Percentiles rank a stretch among this genome's conserved stretches.
These are phyloP conservation scores for Ogataea trehalophila DNA, from an alignment of 805 yeast species.

Conservation along the genomic window DNA sequence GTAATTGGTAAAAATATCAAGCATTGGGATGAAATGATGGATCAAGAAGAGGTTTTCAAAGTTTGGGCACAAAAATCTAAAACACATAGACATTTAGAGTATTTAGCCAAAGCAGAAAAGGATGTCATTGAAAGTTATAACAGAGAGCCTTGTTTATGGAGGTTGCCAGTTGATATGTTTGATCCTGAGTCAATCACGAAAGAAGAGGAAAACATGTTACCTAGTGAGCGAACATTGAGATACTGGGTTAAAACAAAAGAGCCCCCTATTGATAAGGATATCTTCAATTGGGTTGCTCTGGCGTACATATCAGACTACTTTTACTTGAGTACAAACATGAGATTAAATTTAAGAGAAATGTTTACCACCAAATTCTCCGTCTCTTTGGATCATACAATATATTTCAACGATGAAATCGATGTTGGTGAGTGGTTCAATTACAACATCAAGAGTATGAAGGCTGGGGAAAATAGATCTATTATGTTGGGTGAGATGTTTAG, in stretches of 20 bases:
- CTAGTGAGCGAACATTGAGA: slow-evolving; percentile 25
- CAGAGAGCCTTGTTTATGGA: slow-evolving; percentile 32
- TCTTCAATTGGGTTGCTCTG: slow-evolving; percentile 50
- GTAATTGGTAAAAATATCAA: slow-evolving; percentile 25
- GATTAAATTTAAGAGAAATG: slow-evolving; percentile 43
- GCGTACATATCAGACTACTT: slow-evolving; percentile 58
- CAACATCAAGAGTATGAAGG: slow-evolving; percentile 42
- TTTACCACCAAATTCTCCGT: slow-evolving; percentile 48
- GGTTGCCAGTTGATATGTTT: slow-evolving; percentile 29
- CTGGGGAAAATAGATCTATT: slow-evolving; percentile 49
- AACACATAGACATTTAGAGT: slow-evolving; percentile 19
- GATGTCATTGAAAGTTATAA: slow-evolving; percentile 24
- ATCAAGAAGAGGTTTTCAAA: slow-evolving; percentile 24
- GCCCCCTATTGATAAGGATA: slow-evolving; percentile 16
- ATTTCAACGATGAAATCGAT: slow-evolving; percentile 54
- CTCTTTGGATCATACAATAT: slow-evolving; percentile 62
- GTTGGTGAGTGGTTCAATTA: slow-evolving; percentile 42
- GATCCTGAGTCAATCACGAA: slow-evolving; percentile 21
- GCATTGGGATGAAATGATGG: slow-evolving; percentile 25
- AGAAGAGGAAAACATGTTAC: slow-evolving; percentile 11
- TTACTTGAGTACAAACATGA: slow-evolving; percentile 46
- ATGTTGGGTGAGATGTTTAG: slow-evolving; percentile 56
- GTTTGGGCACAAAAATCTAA: slow-evolving; percentile 24
- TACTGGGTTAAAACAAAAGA: slow-evolving; percentile 31
- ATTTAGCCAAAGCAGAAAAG: slow-evolving; percentile 19